A percentile compares a stretch with the other conserved stretches of the same genome.
Evolutionary conservation across 2,329 filamentous ascomycete genomes (phyloP).

Genomic region (Fusarium staphyleae): DNA sequence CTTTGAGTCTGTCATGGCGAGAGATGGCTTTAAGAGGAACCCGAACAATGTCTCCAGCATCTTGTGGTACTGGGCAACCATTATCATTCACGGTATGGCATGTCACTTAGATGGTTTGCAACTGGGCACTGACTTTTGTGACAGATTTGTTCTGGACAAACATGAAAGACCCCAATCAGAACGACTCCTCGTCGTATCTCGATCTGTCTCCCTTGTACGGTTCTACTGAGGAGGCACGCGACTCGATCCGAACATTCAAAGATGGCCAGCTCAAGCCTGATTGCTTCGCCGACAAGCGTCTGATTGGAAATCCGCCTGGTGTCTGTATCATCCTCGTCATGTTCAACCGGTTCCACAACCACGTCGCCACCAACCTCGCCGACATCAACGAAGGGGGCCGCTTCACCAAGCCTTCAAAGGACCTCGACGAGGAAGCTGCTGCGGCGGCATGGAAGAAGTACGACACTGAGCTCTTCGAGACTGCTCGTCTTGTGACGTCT

Average conservation of each 20-base stretch:
- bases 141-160: constrained; percentile 75
- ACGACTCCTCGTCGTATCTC: constrained; percentile 74
- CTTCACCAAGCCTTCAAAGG: constrained; percentile 70
- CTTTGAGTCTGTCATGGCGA: constrained; percentile 68
- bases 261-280: constrained; percentile 77
- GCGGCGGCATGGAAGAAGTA: constrained; percentile 68
- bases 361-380: constrained; percentile 79
- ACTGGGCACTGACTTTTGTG: no score
- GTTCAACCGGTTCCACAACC: constrained; percentile 88
- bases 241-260: constrained; percentile 72
- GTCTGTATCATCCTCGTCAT: constrained; percentile 76
- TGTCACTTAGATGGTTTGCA: no score
- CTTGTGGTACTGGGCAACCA: constrained; percentile 75
- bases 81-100: constrained; percentile 71
- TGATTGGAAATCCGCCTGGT: constrained; percentile 75
- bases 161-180: constrained; percentile 62
- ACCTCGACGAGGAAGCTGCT: constrained; percentile 57
- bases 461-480: constrained; percentile 82
- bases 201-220: constrained; percentile 77
- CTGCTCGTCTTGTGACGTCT: constrained; percentile 75
- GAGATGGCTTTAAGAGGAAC: constrained; percentile 60
- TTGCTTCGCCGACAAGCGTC: constrained; percentile 72
- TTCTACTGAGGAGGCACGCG: constrained; percentile 70
- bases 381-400: constrained; percentile 85
- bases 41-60: constrained; percentile 77